Evolutionary conservation across 2,329 filamentous ascomycete genomes (phyloP), one percentile per base, ranked within the genome.

Genomic region (Aspergillus glaucus): DNA sequence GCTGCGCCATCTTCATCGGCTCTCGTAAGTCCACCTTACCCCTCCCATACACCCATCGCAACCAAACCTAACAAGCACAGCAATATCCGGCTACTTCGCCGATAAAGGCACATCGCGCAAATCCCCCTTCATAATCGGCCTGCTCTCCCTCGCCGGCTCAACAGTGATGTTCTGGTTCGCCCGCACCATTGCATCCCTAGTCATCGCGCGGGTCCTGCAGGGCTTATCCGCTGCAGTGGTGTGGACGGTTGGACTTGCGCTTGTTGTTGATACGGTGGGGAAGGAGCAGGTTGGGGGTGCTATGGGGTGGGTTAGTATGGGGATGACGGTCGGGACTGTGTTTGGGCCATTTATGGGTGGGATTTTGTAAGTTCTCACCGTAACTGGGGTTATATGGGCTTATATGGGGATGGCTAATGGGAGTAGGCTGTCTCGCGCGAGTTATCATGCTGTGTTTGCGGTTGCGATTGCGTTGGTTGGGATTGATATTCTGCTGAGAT

Each of bases 401-500:
- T 28, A 17, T 2, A 6, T 14, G 9, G 26, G 30, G 14, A 6
- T 43, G 22, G 26, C 30, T 34, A 44, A 32, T 36, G 26, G 15
- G 28, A 9, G 46, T 30, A 62, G 62, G 1, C 56, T 62, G 30
- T 57, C 55, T 21, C 51, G 53, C 43, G 54, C 58, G 9, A 58
- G 62, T 15, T 63, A 63, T 45, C 55, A 67, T 55, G 59, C 61
- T 1, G 61, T 66, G 4, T 68, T 65, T 48, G 50, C 53, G 3
- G 53, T 67, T 30, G 62, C 65, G 1, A 56, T 79, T n/a, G 75
- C 66, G 0, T 59, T 84, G 4, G 61, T 85, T 1, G 69, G 63
- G 0, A 52, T 85, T 7, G 82, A 86, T 60, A 79, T 85, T 46
- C 50, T 78, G 14, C 76, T 85, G 72, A 76, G 82, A 14, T 59